phyloP scores from a whole-genome alignment of 2,329 filamentous ascomycete genomes.

The Aspergillus sp. region DNA sequence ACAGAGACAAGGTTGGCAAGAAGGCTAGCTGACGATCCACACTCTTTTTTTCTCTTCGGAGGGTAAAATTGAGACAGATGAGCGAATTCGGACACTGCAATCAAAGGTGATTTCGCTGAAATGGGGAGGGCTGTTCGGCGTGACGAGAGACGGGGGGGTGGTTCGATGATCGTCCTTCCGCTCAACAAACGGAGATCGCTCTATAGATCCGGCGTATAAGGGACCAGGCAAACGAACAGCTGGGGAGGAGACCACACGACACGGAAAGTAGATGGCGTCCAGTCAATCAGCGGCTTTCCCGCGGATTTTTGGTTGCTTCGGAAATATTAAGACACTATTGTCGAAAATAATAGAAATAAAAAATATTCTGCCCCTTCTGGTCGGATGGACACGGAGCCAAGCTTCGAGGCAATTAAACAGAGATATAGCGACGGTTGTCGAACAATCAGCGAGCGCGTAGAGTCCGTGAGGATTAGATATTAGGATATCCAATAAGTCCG shows the following conservation, averaged over 20 bases:
- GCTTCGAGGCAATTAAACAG: slow-evolving; percentile 9
- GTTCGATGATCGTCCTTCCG: slow-evolving; percentile 20
- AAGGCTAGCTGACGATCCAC: slow-evolving; percentile 17
- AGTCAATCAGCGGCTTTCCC: neutral
- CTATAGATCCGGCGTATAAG: slow-evolving; percentile 17
- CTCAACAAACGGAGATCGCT: slow-evolving; percentile 23
- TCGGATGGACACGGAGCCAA: slow-evolving; percentile 11
- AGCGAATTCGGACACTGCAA: slow-evolving; percentile 6
- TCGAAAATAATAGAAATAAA: neutral
- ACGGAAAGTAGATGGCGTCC: slow-evolving; percentile 9
- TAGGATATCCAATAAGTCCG: slow-evolving; percentile 17
- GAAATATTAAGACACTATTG: slow-evolving; percentile 4
- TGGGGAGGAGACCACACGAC: slow-evolving; percentile 12
- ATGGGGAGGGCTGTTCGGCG: slow-evolving; percentile 5
- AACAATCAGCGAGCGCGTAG: slow-evolving; percentile 22
- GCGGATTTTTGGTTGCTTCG: slow-evolving; percentile 4
- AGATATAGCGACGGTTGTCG: slow-evolving; percentile 22
- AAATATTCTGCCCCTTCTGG: neutral
- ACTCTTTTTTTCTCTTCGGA: slow-evolving; percentile 4
- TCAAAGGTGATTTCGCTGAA: neutral
- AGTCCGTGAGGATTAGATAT: slow-evolving; percentile 21
- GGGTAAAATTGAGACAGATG: slow-evolving; percentile 8
- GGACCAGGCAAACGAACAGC: slow-evolving; percentile 20
- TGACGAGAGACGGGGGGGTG: slow-evolving; percentile 4
- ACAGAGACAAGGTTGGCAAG: slow-evolving; percentile 15